Conservation (phyloP, 2,329 filamentous ascomycete genomes). For the Nannizziopsis arthrosporioides region DNA sequence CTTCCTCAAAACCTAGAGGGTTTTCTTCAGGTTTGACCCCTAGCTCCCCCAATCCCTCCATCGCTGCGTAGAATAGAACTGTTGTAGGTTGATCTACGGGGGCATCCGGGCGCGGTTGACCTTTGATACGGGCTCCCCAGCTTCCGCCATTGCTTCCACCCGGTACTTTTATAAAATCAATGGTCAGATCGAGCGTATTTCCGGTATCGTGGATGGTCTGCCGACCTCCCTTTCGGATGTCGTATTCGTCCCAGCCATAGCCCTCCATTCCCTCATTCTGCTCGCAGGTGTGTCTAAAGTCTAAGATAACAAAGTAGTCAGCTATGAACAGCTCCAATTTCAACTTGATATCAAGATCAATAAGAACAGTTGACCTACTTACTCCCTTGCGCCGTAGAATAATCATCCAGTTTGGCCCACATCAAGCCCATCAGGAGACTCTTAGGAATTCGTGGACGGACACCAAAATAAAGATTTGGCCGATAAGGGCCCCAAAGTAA, state of each 20-base stretch:
- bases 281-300: conserved; percentile 87
- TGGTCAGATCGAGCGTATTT: conserved; percentile 82
- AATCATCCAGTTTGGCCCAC: conserved; percentile 80
- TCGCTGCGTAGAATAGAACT: conserved; percentile 66
- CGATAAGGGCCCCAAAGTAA: conserved; percentile 93
- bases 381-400: conserved; percentile 63
- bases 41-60: conserved; percentile 64
- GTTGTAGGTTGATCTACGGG: conserved; percentile 59
- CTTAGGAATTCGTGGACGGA: conserved; percentile 68
- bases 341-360: neutral
- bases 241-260: conserved; percentile 97
- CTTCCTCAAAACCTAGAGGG: conserved; percentile 44
- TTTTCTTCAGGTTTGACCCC: conserved; percentile 46
- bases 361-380: conserved; percentile 26
- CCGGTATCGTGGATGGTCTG: conserved; percentile 84
- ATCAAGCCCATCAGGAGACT: conserved; percentile 73
- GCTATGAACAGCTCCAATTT: neutral
- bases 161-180: conserved; percentile 85
- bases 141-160: conserved; percentile 75
- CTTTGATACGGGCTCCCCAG: conserved; percentile 84
- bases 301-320: conserved; percentile 34
- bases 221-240: conserved; percentile 72
- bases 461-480: conserved; percentile 87
- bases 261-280: conserved; percentile 88
- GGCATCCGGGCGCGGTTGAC: conserved; percentile 59